Percentiles rank a stretch among this genome's conserved stretches.
phyloP scores from a whole-genome alignment of 306 rosid genomes.

The Urtica urens region DNA sequence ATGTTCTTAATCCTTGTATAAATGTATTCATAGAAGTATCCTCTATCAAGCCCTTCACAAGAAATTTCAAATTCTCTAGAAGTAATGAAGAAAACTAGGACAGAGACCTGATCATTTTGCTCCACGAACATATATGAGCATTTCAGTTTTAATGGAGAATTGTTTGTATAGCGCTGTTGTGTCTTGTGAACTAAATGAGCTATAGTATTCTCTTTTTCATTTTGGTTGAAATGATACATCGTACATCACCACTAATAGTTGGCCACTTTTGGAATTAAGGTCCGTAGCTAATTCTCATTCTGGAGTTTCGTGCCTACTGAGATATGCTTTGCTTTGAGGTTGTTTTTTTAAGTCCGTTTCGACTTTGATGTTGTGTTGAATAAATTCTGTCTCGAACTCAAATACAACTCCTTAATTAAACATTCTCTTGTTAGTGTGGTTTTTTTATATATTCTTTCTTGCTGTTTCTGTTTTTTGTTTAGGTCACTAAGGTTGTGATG shows the following conservation, averaged over 20 bases:
- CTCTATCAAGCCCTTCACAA: not conserved
- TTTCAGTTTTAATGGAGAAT: not conserved
- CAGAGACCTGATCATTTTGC: not conserved
- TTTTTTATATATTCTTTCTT: conserved; percentile 22
- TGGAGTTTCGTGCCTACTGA: conserved; percentile 8
- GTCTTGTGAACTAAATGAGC: not conserved
- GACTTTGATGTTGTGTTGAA: not conserved
- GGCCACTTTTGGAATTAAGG: conserved; percentile 4
- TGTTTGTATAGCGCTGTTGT: not conserved
- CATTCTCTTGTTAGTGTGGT: conserved; percentile 1
- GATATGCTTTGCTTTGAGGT: conserved; percentile 14
- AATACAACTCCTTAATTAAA: not conserved
- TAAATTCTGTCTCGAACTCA: not conserved
- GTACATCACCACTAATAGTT: not conserved
- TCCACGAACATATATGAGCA: not conserved
- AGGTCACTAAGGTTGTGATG: conserved; percentile 61
- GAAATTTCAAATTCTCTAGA: not conserved
- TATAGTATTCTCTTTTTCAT: not conserved
- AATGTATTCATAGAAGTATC: too few species aligned
- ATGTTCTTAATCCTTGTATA: too few species aligned
- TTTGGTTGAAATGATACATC: not conserved
- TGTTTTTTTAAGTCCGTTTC: not conserved
- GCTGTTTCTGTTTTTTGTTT: conserved; percentile 36
- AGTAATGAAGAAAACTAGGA: not conserved
- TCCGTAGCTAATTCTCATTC: conserved; percentile 1